phyloP scores from a whole-genome alignment of 305 asterid species.

The Lippia alba region DNA sequence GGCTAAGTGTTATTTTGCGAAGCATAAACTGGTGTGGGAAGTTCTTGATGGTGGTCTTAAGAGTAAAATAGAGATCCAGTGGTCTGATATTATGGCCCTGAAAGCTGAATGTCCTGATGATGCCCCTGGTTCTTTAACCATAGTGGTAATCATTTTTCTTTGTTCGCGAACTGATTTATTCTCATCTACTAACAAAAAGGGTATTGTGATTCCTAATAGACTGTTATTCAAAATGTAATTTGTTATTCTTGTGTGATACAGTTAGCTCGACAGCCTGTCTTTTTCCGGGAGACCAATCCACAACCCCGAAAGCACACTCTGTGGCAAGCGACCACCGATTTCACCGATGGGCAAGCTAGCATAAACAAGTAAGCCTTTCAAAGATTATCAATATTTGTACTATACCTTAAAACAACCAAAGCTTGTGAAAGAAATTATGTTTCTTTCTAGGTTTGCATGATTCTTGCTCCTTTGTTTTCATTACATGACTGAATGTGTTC shows the following conservation, averaged over 20 bases:
- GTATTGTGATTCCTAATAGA: neutral
- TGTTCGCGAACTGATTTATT: slow-evolving; percentile 7
- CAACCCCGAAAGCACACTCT: slow-evolving; percentile 90
- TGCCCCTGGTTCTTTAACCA: slow-evolving; percentile 57
- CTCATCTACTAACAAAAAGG: slow-evolving; percentile 12
- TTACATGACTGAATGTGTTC: slow-evolving; percentile 14
- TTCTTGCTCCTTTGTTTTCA: neutral
- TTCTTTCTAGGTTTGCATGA: slow-evolving; percentile 14
- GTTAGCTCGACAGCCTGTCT: slow-evolving; percentile 74
- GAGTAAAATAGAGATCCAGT: slow-evolving; percentile 87
- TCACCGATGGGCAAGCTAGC: slow-evolving; percentile 86
- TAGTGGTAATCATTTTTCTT: slow-evolving; percentile 60
- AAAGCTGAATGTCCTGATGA: slow-evolving; percentile 72
- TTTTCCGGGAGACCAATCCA: slow-evolving; percentile 79
- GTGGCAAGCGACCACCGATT: slow-evolving; percentile 80
- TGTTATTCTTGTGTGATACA: slow-evolving; percentile 37
- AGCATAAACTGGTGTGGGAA: slow-evolving; percentile 94
- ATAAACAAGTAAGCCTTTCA: slow-evolving; percentile 52
- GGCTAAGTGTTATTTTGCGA: slow-evolving; percentile 90
- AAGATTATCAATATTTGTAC: slow-evolving; percentile 12
- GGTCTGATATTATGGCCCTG: slow-evolving; percentile 79
- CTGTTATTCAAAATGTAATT: slow-evolving; percentile 7
- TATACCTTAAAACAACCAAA: neutral
- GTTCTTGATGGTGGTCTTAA: slow-evolving; percentile 82
- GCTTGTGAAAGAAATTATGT: slow-evolving; percentile 9